These are phyloP conservation scores for Lactarius sp. DNA, from an alignment of 768 basidiomycete genomes.

Conservation along the genomic window DNA sequence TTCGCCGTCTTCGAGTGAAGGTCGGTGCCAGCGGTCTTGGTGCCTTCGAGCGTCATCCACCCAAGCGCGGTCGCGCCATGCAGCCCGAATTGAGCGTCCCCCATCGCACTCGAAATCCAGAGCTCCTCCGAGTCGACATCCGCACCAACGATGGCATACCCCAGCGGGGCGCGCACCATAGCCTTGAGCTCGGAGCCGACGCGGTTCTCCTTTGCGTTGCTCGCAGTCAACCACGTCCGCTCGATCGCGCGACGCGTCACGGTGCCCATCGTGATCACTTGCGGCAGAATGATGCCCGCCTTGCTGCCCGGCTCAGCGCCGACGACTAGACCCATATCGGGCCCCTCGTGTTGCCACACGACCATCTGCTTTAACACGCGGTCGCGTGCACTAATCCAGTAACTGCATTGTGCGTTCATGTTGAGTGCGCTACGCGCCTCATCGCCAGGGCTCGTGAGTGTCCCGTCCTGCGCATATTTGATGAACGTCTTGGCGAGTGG, in stretches of 20 bases:
- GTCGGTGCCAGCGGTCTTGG: slow-evolving; percentile 91
- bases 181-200: slow-evolving; percentile 98
- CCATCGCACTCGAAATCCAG: slow-evolving; percentile 99
- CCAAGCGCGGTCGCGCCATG: slow-evolving; percentile 96
- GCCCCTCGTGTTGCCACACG: slow-evolving; percentile 61
- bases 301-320: slow-evolving; percentile 38
- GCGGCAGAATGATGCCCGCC: slow-evolving; percentile 91
- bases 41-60: slow-evolving; percentile 99
- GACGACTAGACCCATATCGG: slow-evolving; percentile 48
- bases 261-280: slow-evolving; percentile 97
- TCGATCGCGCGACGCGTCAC: slow-evolving; percentile 97
- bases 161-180: slow-evolving; percentile 91
- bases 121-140: slow-evolving; percentile 99
- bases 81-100: slow-evolving; percentile 94
- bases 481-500: slow-evolving; percentile 88
- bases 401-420: slow-evolving; percentile 91
- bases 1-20: slow-evolving; percentile 93
- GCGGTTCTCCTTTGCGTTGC: slow-evolving; percentile 95
- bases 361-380: slow-evolving; percentile 91
- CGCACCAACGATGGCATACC: slow-evolving; percentile 93
- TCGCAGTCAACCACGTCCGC: slow-evolving; percentile 96
- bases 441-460: slow-evolving; percentile 72
- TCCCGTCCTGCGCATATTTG: slow-evolving; percentile 83
- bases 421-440: slow-evolving; percentile 83
- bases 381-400: slow-evolving; percentile 95